Conservation (phyloP, 306 rosid genomes). For the Cercis canadensis region DNA sequence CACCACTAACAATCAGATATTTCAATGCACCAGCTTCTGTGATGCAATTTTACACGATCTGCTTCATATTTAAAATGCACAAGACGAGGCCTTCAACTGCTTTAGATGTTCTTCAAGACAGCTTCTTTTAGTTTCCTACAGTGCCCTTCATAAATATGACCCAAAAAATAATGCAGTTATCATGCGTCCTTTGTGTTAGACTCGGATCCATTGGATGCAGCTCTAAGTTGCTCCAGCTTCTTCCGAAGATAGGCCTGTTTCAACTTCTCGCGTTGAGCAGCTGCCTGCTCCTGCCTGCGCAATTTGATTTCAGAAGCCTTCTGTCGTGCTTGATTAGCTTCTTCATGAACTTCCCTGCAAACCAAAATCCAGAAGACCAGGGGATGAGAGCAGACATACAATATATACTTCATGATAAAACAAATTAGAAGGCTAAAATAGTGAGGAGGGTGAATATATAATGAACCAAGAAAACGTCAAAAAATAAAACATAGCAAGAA, state of each 20-base stretch:
- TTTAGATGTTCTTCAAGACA: not conserved
- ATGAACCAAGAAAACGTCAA: not conserved
- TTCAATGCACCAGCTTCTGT: conserved; percentile 5
- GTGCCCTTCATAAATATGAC: conserved; percentile 12
- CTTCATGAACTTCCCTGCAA: conserved; percentile 92
- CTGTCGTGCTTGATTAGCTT: conserved; percentile 80
- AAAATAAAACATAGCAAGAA: not conserved
- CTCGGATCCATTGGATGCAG: conserved; percentile 60
- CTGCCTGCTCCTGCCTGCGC: conserved; percentile 76
- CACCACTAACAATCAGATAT: conserved; percentile 18
- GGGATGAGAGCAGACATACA: conserved; percentile 21
- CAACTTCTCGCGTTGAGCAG: conserved; percentile 76
- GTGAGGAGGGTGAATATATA: not conserved
- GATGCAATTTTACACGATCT: not conserved
- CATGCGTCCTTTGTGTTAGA: conserved; percentile 43
- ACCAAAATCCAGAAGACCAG: conserved; percentile 28
- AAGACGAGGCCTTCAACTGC: not conserved
- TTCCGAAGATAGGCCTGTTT: conserved; percentile 86
- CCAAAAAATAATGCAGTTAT: not conserved
- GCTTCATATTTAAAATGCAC: conserved; percentile 17
- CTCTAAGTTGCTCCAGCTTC: conserved; percentile 76
- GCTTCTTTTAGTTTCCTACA: not conserved
- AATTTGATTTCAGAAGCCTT: conserved; percentile 78
- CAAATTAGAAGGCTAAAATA: not conserved
- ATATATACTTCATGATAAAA: not conserved